Base-by-base conservation (phyloP, 2,329 filamentous ascomycete genomes). In the Plenodomus tracheiphilus region DNA sequence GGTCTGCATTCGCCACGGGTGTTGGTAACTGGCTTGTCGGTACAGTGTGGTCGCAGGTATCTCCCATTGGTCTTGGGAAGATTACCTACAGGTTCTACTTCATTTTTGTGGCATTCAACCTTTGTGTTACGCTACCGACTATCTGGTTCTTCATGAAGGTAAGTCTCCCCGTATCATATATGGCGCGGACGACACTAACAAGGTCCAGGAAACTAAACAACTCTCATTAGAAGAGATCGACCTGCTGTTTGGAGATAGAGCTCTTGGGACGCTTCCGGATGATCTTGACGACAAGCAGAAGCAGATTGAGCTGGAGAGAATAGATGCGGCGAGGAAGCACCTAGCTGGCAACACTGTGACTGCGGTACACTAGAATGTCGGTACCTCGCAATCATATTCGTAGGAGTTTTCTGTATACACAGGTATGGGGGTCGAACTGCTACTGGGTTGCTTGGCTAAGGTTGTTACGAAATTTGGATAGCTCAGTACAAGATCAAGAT, bases 1-100 rank as follows among this genome's bases (percentile, higher is more conserved):
- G 82, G 2, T 81, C 78, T 39, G 81, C 81, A 4, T 83, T 84
- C 53, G 80, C 81, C 0, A 83, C 81, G 0, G 80, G 76, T 40
- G 74, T 84, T 38, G 81, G 81, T 1, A 84, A 84, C 56, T 84
- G 81, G 81, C 72, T 82, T 3, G 79, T 85, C 15, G 78, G 79
- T 22, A 83, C 82, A 0, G 73, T 85, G 21, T 85, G 81, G 74
- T 78, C 77, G 7, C 83, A 86, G 59, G 77, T 84, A 3, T 80
- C 77, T 2, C 83, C 82, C 0, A 78, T 78, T 45, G 82, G 77
- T 0, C 63, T 80, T 2, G 73, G 66, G 0, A 61, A 74, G 2
- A 76, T 83, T 20, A 72, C 73, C 0, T 84, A 79, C 74, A 77
- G 73, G 56, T 84, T 80, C 53, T 85, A 84, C 66, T 79, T 84